Evolutionary conservation across 2,329 filamentous ascomycete species (phyloP).

Genomic region (Fusarium continuum): DNA sequence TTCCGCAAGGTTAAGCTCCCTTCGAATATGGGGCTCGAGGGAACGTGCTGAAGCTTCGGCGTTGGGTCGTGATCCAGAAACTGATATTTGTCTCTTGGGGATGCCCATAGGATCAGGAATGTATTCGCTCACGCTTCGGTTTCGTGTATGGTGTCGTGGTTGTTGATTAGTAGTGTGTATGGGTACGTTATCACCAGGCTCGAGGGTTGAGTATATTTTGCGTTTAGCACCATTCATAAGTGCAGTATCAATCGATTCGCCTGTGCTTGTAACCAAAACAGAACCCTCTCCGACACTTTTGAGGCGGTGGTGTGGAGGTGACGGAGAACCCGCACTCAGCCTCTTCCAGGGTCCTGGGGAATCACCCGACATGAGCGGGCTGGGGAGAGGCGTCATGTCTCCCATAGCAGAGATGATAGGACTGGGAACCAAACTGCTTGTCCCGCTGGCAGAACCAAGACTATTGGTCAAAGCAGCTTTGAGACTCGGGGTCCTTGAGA

Average conservation of each 20-base stretch:
- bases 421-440: slow-evolving; percentile 75
- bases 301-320: slow-evolving; percentile 47
- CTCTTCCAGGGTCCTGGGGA: slow-evolving; percentile 74
- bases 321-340: slow-evolving; percentile 58
- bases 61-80: slow-evolving; percentile 69
- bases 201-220: slow-evolving; percentile 59
- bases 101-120: slow-evolving; percentile 75
- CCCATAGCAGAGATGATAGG: slow-evolving; percentile 79
- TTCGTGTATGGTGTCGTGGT: slow-evolving; percentile 64
- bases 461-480: slow-evolving; percentile 63
- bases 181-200: slow-evolving; percentile 45
- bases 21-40: slow-evolving; percentile 64
- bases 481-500: slow-evolving; percentile 69
- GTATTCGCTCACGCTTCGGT: slow-evolving; percentile 91
- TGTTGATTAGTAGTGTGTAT: slow-evolving; percentile 48
- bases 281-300: slow-evolving; percentile 47
- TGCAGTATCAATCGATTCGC: slow-evolving; percentile 62
- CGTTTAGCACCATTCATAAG: slow-evolving; percentile 64
- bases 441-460: slow-evolving; percentile 61
- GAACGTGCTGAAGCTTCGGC: slow-evolving; percentile 44
- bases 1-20: slow-evolving; percentile 83
- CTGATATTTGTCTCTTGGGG: slow-evolving; percentile 76
- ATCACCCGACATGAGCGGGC: slow-evolving; percentile 72
- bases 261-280: slow-evolving; percentile 60
- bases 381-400: slow-evolving; percentile 81